Base-by-base conservation (phyloP, 345 rosid species). In the Moringa oleifera region DNA sequence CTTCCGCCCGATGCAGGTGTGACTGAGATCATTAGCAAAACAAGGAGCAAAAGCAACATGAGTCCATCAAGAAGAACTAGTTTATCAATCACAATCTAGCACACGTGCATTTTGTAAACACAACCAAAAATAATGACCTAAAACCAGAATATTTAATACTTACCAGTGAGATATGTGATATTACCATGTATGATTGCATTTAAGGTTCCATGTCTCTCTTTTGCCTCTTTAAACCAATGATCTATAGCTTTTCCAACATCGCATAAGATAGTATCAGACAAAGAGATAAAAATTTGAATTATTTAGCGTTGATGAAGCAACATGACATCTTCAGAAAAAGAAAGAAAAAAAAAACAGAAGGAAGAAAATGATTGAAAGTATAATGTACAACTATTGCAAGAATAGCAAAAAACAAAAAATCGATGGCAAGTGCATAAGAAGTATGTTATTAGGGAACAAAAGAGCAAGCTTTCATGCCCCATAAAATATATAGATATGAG, bases 181-280 rank as follows among this genome's bases (percentile, higher is more conserved):
- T 80, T 94, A 22, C 97, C 95, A 60, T 90, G 90, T 47, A 94
- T 88, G 67, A 86, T 85, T n/a, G 85, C 88, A 66, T 90, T 86
- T 73, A 94, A 72, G 25, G 75, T 62, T 53, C 74, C 63, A 75
- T 78, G 86, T 66, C 55, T 82, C 75, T 67, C 81, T 68, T 76
- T 90, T 41, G 97, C 99, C 75, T 94, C 89, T 75, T 70, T 73
- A 70, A 90, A 94, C 96, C 96, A 94, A 60, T 66, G 71, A 69
- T 85, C 97, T 85, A 97, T 97, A 88, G 89, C 97, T 81, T 97
- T 94, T 88, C 88, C 85, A 68, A 61, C 79, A 55, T 53, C 68
- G 64, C 49, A 61, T n/a, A 75, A 68, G 53, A 75, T 63, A 59
- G 55, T 55, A 75, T 90, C 73, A 88, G 83, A 67, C 71, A 21